Base-by-base conservation (phyloP, 345 rosid genomes). In the Lepidium africanum region DNA sequence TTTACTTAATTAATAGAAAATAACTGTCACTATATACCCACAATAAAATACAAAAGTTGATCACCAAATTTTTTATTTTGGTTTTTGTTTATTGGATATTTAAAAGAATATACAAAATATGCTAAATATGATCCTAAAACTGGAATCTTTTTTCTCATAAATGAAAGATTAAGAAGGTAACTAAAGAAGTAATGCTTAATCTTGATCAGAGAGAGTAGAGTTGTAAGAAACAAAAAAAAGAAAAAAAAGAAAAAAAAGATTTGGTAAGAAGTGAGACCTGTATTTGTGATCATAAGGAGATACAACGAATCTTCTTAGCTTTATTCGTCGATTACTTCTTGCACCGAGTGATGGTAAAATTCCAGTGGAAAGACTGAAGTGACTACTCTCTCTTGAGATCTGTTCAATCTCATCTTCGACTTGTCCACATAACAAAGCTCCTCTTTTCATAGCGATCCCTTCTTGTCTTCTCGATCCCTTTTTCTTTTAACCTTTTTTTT, bases 261-360 rank as follows among this genome's bases (percentile, higher is more conserved):
- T 30, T 35, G 6, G 43, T 13, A 37, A 25, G 3, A 17, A 48
- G 23, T 32, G 17, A 81, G 7, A 75, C 99, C 96, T 91, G 87
- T 89, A 94, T 62, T 84, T 87, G 12, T 72, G 97, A 76, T 94
- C 86, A 54, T 89, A 85, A 56, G 99, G 97, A 9, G 96, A 94
- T 6, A 94, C 5, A 55, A 84, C 77, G 80, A 73, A 86, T 32
- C 74, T 59, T 17, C 70, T 63, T 36, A 94, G 97, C 86, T 81
- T 83, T 49, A 89, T 70, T 52, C 96, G 50, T 15, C 96, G 95
- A 63, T 79, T 82, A 71, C 96, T 91, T 73, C 92, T 81, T 5
- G 97, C 96, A 2, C 99, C 99, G 1, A 94, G 96, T 7, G 97
- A 79, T 39, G 99, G 99, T 62, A 94, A 80, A 39, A 94, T 80